Percentiles rank a stretch among this genome's conserved stretches.
Conservation (phyloP, 495 filamentous ascomycete species). For the Geoglossum glabrum region DNA sequence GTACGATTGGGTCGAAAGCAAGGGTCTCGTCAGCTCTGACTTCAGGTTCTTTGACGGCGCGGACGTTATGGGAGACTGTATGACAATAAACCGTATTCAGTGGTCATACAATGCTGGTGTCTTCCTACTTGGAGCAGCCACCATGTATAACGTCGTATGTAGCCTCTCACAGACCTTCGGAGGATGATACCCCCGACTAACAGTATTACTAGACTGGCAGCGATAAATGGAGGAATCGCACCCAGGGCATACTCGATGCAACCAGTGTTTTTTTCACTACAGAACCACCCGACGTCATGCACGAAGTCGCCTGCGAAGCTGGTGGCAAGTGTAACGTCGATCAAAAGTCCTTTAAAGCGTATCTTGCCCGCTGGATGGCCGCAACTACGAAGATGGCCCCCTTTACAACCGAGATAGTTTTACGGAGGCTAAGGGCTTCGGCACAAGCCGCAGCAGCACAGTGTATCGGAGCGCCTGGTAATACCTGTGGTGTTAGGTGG, state of each 20-base stretch:
- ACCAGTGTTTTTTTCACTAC: constrained; percentile 39
- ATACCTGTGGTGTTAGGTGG: constrained; percentile 59
- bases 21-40: constrained; percentile 26
- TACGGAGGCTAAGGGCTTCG: constrained; percentile 39
- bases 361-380: constrained; percentile 57
- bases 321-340: constrained; percentile 41
- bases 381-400: constrained; percentile 53
- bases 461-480: constrained; percentile 31
- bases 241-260: constrained; percentile 33
- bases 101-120: constrained; percentile 56
- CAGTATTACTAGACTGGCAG: constrained; percentile 21
- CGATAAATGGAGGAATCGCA: constrained; percentile 30
- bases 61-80: constrained; percentile 28
- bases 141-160: constrained; percentile 46
- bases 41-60: constrained; percentile 40
- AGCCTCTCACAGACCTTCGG: constrained; percentile 6
- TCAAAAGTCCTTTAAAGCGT: constrained; percentile 65
- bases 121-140: constrained; percentile 44
- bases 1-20: constrained; percentile 41
- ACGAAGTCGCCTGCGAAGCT: constrained; percentile 56
- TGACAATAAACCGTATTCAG: constrained; percentile 29
- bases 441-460: constrained; percentile 43
- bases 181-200: not conserved
- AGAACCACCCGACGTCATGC: constrained; percentile 30
- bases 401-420: constrained; percentile 36